Evolutionary conservation across 805 yeast species (phyloP), one percentile per base, ranked within the genome.

Genomic region (Metschnikowia borealis): DNA sequence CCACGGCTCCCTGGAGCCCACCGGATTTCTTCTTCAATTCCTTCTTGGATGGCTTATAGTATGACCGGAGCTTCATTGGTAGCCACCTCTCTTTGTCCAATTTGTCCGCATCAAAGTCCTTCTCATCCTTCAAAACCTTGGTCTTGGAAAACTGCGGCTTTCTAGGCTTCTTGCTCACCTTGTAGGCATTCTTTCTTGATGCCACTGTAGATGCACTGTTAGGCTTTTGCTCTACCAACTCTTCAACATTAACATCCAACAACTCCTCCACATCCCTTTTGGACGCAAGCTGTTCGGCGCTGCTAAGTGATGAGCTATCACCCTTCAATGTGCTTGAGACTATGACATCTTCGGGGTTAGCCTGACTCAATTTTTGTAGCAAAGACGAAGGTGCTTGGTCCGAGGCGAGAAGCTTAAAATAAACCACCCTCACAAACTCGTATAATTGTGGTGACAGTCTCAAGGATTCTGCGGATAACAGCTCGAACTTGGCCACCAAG

Each of bases 11-110:
- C 51, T 57, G 62, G 40, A 51, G 57, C 11, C 60, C 60, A 13
- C 57, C 55, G 13, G 50, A 26, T 36, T 48, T 54, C 50, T 57
- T 55, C 49, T 55, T 55, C 48, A 43, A 46, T 26, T 55, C 56
- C 34, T 54, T 58, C 45, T 56, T 56, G 63, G 87, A 85, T 13
- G 95, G 88, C 66, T 82, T 88, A 70, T 86, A 90, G 59, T 84
- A 81, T 6, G 90, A 79, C 66, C 98, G 81, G 63, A 91, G 95
- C 63, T 83, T 86, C 77, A 87, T 60, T 20, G 97, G 96, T 46
- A 92, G 67, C 98, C 98, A 91, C 70, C 97, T 84, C 67, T 91
- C 97, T 55, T 62, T 44, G 67, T 83, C 68, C 54, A 80, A 57
- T 38, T 50, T 53, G 26, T 48, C 50, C 1, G 54, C 48, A 29